Evolutionary conservation across 805 yeast genomes (phyloP), one percentile per base, ranked within the genome.

Genomic region (Saturnispora gosingensis): DNA sequence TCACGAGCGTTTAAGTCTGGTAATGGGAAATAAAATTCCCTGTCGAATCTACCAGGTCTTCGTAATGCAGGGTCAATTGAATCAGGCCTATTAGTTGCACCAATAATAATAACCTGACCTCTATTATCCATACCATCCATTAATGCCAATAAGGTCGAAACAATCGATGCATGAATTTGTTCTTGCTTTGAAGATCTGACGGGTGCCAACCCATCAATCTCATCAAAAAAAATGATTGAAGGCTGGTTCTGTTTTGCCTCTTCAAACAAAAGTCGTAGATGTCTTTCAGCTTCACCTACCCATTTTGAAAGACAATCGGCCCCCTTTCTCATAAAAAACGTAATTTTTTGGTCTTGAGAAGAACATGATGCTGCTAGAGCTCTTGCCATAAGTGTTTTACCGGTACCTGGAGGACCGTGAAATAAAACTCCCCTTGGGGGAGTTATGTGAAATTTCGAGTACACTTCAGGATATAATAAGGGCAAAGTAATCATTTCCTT

Each of bases 81-180:
- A 68, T 93, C 98, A 0, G 99, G 99, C 62, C 99, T 74, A 68
- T 93, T 93, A 0, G 99, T 93, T 1, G 99, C 99, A 53, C 99
- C 99, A 59, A 93, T 90, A 2, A 93, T 97, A 57, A 93, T 91
- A 18, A 93, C 98, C 65, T 93, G 98, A 7, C 99, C 99, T 65
- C 98, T 80, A 59, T 89, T 89, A 65, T 91, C 98, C 98, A 93
- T 93, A 60, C 99, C 99, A 67, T 93, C 99, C 99, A 93, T 93
- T 49, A 93, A 71, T 0, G 99, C 98, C 56, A 93, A 76, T 61
- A 93, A 71, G 0, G 99, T 93, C 5, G 97, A 89, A 2, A 93
- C 99, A 54, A 93, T 93, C 56, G 96, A 85, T 3, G 99, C 97
- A 67, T 93, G 99, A 54, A 93, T 93, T 68, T 93, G 99, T 66